Percentiles rank a stretch among this genome's conserved stretches.
Conservation (phyloP, 2,329 filamentous ascomycete genomes). For the Xylaria sp. region DNA sequence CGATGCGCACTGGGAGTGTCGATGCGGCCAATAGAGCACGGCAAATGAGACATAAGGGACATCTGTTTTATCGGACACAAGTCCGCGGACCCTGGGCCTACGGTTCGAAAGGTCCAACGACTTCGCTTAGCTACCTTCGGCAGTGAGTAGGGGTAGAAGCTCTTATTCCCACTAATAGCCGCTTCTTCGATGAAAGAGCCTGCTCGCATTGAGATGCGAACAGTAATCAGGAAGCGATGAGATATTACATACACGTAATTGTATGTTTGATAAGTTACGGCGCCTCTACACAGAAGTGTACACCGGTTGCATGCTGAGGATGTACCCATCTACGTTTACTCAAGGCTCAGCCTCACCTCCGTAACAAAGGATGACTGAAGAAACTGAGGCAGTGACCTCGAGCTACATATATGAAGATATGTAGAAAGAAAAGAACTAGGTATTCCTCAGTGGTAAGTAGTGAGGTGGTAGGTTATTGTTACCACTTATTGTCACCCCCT, state of each 20-base stretch:
- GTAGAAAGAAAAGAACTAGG: too few relatives aligned
- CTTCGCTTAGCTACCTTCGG: constrained; percentile 13
- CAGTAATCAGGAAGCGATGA: constrained; percentile 19
- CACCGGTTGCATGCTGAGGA: neutral
- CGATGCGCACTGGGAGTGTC: too few relatives aligned
- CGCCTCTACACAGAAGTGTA: neutral
- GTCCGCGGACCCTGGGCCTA: neutral
- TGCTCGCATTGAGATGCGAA: neutral
- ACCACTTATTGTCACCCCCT: too few relatives aligned
- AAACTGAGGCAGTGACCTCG: neutral
- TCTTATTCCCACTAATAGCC: constrained; percentile 16
- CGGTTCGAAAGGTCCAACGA: neutral
- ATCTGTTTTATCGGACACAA: neutral
- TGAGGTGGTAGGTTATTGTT: too few relatives aligned
- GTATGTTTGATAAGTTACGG: neutral
- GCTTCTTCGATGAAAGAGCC: neutral
- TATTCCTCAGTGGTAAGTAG: too few relatives aligned
- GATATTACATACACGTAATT: neutral
- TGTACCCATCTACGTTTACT: too few relatives aligned
- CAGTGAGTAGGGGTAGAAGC: constrained; percentile 12
- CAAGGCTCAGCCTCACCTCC: too few relatives aligned
- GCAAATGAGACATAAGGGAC: too few relatives aligned
- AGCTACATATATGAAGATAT: neutral
- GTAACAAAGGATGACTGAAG: too few relatives aligned
- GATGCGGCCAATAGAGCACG: too few relatives aligned